Evolutionary conservation across 495 filamentous ascomycete genomes (phyloP), one percentile per base, ranked within the genome.

Genomic region (Podospora fimiseda): DNA sequence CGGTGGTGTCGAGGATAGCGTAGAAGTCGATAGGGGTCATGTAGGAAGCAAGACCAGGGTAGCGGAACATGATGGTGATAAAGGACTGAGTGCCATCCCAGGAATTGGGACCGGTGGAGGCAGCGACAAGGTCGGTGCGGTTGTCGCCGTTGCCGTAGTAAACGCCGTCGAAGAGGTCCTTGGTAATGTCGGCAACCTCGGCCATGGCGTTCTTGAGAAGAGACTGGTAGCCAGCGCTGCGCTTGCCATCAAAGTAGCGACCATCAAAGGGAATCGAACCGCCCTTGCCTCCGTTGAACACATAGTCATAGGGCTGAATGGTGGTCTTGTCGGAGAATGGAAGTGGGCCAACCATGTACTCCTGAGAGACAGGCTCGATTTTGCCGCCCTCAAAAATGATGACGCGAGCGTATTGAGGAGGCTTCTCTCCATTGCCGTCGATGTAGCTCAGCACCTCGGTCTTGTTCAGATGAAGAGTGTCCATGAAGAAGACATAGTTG

Each of bases 391-490:
- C 63, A 19, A 67, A 64, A 21, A 82, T 63, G 30, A 72, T 66
- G 9, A 67, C 77, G 37, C 73, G 72, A 40, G 79, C 78, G 57
- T 73, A 81, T 39, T 73, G 60, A 5, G 57, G 53, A 3, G 77
- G 79, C n/a, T 61, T 57, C 2, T 55, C 30, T 0, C 56, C 69
- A 30, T 56, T 51, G 30, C 69, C 67, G 48, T 78, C 67, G 8
- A 82, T 57, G 58, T 76, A 83, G 1, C 64, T 51, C 7, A 78
- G 57, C 18, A 68, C 69, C 53, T 71, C 70, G 1, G 77, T 72
- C 58, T 81, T 83, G 60, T 81, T 81, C 15, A 77, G 72, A 19
- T 62, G 60, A 15, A 81, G 61, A 2, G 74, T 67, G 47, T 83
- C 79, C n/a, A 78, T 69, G 22, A 58, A 64, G 50, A 52, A 66